A percentile compares a stretch with the other conserved stretches of the same genome.
Conservation (phyloP, 768 basidiomycete species). For the Exidia glandulosa region DNA sequence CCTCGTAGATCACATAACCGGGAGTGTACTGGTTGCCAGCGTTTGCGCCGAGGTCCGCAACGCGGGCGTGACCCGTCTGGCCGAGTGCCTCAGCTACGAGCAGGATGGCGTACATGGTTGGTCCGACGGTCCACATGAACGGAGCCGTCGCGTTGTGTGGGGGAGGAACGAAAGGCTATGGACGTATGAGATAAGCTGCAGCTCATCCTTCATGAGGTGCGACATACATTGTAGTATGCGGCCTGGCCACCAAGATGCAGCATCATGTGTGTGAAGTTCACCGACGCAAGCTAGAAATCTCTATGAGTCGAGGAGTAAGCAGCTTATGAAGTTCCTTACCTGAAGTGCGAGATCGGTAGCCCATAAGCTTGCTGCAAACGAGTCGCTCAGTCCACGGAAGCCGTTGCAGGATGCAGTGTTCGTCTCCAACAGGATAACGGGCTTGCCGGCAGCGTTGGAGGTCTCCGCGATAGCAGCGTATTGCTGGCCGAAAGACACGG, state of each 20-base stretch:
- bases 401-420: constrained; percentile 46
- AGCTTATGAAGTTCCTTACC: no score
- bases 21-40: constrained; percentile 45
- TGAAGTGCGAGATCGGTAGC: constrained; percentile 46
- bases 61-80: constrained; percentile 47
- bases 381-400: constrained; percentile 43
- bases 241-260: constrained; percentile 54
- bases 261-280: constrained; percentile 40
- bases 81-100: constrained; percentile 63
- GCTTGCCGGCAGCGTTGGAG: constrained; percentile 26
- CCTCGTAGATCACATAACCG: constrained; percentile 64
- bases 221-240: constrained; percentile 51
- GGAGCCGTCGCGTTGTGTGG: constrained; percentile 43
- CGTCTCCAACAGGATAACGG: constrained; percentile 61
- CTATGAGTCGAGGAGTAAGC: no score
- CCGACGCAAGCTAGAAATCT: constrained; percentile 47
- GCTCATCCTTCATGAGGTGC: background rate
- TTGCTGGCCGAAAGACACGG: constrained; percentile 20
- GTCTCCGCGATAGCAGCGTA: constrained; percentile 26
- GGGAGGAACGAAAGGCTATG: constrained; percentile 32
- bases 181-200: background rate
- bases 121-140: constrained; percentile 63
- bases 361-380: constrained; percentile 53
- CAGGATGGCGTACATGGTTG: constrained; percentile 64
- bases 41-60: constrained; percentile 54